Evolutionary conservation across 176 grass and related monocot genomes (phyloP), one percentile per base, ranked within the genome.

Genomic region (Carex pumila): DNA sequence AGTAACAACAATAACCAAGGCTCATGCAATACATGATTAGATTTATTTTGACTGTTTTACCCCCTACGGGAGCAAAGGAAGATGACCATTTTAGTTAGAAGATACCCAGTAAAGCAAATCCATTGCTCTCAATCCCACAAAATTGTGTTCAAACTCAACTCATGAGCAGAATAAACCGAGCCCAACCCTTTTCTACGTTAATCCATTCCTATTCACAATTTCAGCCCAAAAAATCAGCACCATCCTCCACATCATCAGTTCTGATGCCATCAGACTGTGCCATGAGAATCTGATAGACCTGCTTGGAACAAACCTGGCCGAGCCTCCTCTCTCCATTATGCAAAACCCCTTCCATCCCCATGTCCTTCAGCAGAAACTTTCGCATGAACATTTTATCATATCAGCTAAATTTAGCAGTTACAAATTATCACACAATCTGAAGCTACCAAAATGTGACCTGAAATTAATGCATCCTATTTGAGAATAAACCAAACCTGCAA

Each of bases 211-310:
- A 41, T 66, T 67, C 15, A 50, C 39, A 53, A 49, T 82, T 1
- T 63, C 25, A 71, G 84, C 60, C 13, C 19, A 86, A 84, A 82
- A 71, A 89, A 62, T 85, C 87, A 60, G 82, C 87, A 29, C 84
- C 88, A 15, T 84, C 64, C 66, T 94, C 90, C 11, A 64, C 32
- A 77, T 91, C 86, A 79, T 94, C 84, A 68, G 84, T 89, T 71
- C 73, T 58, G 5, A 83, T 81, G 50, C 63, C 47, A 18, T 89
- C 93, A 9, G 86, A 86, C 58, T 99, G 80, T 52, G 91, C 91
- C 93, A 92, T 95, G 17, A 95, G 83, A 65, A 95, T 89, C 79
- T 62, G 85, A 79, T 94, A 99, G 49, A 99, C 85, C 58, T 85
- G 81, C 71, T 71, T 92, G 4, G 93, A 99, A 80, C 93, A 94